Percentiles rank a stretch among this genome's conserved stretches.
phyloP scores from a whole-genome alignment of 306 rosid species.

The Cucurbita maxima region DNA sequence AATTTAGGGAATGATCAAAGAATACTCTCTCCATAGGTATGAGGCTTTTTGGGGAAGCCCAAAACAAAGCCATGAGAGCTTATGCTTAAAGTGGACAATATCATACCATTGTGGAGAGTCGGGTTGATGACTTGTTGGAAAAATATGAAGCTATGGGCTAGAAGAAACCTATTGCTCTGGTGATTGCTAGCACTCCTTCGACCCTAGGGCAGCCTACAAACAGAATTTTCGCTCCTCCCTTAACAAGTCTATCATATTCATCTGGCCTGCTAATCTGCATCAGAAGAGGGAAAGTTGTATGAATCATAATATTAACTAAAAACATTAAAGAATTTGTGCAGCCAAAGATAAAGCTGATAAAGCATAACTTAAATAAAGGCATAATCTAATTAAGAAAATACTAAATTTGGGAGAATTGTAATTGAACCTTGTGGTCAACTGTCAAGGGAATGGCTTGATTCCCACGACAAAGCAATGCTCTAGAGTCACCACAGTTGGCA shows the following conservation, averaged over 20 bases:
- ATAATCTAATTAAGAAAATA: too few species aligned
- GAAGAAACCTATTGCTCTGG: constrained; percentile 17
- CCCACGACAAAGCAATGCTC: neutral
- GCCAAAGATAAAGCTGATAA: too few species aligned
- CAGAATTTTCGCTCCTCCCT: constrained; percentile 11
- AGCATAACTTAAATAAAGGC: too few species aligned
- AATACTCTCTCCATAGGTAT: too few species aligned
- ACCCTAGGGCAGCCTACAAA: constrained; percentile 15
- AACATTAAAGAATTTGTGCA: neutral
- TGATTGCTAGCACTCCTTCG: constrained; percentile 15
- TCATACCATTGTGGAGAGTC: too few species aligned
- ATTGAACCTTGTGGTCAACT: neutral
- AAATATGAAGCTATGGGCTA: neutral
- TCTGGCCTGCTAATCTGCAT: constrained; percentile 18
- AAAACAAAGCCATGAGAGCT: too few species aligned
- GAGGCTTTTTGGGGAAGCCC: too few species aligned
- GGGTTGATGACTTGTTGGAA: neutral
- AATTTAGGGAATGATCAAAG: too few species aligned
- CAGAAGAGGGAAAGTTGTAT: neutral
- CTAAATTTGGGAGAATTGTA: neutral
- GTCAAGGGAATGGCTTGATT: neutral
- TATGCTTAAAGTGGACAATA: too few species aligned
- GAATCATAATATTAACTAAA: neutral
- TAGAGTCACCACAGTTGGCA: constrained; percentile 23
- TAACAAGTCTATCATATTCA: constrained; percentile 10